Evolutionary conservation across 1,284 basidiomycete species (phyloP).

Genomic region (Cerrena zonata): DNA sequence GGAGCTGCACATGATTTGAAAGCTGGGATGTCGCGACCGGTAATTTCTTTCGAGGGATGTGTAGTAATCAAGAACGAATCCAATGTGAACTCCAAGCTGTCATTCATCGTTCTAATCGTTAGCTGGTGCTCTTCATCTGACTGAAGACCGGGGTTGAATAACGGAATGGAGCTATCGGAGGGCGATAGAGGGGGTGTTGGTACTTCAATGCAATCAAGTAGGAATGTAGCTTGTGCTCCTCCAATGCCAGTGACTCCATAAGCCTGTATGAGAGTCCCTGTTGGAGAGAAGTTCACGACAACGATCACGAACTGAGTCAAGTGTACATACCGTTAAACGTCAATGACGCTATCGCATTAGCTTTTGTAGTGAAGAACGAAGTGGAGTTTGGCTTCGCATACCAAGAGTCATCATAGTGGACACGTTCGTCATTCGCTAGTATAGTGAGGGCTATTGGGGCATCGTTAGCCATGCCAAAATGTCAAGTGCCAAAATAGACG

Average conservation of each 20-base stretch:
- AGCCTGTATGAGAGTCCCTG: conserved; percentile 4
- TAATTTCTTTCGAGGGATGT: neutral
- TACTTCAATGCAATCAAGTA: neutral
- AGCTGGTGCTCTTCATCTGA: conserved; percentile 4
- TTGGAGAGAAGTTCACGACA: neutral
- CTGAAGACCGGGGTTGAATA: neutral
- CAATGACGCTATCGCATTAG: neutral
- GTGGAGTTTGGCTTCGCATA: no score
- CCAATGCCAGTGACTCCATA: neutral
- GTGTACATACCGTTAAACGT: conserved; percentile 8
- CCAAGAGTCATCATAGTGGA: no score
- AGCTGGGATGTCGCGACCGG: neutral
- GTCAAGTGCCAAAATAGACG: no score
- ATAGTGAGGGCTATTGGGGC: no score
- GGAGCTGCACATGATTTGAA: neutral
- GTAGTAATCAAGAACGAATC: conserved; percentile 5
- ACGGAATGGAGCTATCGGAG: neutral
- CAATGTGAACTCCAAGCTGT: neutral
- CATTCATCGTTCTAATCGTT: neutral
- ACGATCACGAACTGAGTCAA: neutral
- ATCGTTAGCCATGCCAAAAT: no score
- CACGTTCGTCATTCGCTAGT: no score
- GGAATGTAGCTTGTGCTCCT: neutral
- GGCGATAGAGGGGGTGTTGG: neutral
- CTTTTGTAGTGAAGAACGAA: neutral